Conservation (phyloP, 2,329 filamentous ascomycete genomes). For the Arthrobotrys musiformis region DNA sequence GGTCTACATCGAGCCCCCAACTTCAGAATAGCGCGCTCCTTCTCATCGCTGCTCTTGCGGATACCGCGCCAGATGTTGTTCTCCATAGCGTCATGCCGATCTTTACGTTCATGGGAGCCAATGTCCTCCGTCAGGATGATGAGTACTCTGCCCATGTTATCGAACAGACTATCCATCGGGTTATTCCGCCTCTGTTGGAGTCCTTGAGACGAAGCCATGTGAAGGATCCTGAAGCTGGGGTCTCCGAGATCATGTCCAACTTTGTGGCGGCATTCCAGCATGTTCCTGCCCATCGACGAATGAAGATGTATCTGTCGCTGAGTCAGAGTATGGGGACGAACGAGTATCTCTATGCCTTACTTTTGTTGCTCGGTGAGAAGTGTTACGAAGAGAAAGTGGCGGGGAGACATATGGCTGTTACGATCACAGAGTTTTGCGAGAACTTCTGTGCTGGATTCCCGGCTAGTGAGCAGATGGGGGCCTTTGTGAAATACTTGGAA, state of each 20-base stretch:
- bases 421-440: constrained; percentile 71
- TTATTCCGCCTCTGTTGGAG: constrained; percentile 88
- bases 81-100: constrained; percentile 99
- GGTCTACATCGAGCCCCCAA: constrained; percentile 88
- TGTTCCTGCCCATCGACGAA: constrained; percentile 85
- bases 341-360: constrained; percentile 86
- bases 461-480: constrained; percentile 79
- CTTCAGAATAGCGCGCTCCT: constrained; percentile 92
- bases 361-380: constrained; percentile 89
- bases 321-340: constrained; percentile 84
- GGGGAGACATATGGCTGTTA: constrained; percentile 53
- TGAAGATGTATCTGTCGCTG: constrained; percentile 83
- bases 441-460: constrained; percentile 79
- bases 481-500: constrained; percentile 79
- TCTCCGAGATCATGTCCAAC: constrained; percentile 89
- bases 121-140: constrained; percentile 88
- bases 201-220: constrained; percentile 75
- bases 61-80: constrained; percentile 87
- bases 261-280: constrained; percentile 97
- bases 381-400: constrained; percentile 76
- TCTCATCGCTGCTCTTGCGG: constrained; percentile 85
- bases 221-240: constrained; percentile 74
- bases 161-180: constrained; percentile 91
- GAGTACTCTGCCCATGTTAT: constrained; percentile 98
- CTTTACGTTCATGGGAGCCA: constrained; percentile 97